These are phyloP conservation scores for Neofusicoccum sp. DNA, from an alignment of 2,329 filamentous ascomycete genomes.

Conservation along the genomic window DNA sequence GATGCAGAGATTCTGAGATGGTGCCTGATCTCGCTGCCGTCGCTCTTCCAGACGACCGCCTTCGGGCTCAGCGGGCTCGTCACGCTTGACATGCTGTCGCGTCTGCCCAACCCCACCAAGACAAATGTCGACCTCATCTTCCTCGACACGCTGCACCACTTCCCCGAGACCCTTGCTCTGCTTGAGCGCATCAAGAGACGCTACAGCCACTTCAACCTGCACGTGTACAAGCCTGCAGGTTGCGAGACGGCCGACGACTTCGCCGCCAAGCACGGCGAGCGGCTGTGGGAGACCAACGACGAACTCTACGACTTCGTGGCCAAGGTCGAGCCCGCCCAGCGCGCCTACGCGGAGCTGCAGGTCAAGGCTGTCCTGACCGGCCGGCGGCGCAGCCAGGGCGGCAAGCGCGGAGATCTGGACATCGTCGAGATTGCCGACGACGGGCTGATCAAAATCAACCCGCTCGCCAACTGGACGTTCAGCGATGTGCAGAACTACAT, in stretches of 20 bases:
- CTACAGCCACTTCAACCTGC: conserved; percentile 77
- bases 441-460: conserved; percentile 95
- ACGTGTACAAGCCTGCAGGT: conserved; percentile 85
- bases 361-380: conserved; percentile 92
- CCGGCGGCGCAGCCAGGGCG: conserved; percentile 86
- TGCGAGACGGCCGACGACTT: conserved; percentile 73
- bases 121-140: conserved; percentile 52
- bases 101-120: conserved; percentile 63
- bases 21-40: conserved; percentile 86
- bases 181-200: conserved; percentile 66
- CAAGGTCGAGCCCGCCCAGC: conserved; percentile 94
- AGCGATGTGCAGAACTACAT: conserved; percentile 86
- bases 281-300: conserved; percentile 79
- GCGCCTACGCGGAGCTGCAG: conserved; percentile 82
- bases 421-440: conserved; percentile 92
- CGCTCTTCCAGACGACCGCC: conserved; percentile 63
- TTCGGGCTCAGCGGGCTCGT: conserved; percentile 53
- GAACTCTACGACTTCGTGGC: conserved; percentile 95
- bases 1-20: conserved; percentile 77
- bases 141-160: conserved; percentile 55
- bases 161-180: conserved; percentile 51
- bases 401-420: conserved; percentile 83
- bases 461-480: conserved; percentile 91
- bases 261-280: conserved; percentile 74
- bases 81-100: conserved; percentile 67